A percentile compares a stretch with the other conserved stretches of the same genome.
phyloP scores from a whole-genome alignment of 495 filamentous ascomycete genomes.

The Aspergillus ellipticus region DNA sequence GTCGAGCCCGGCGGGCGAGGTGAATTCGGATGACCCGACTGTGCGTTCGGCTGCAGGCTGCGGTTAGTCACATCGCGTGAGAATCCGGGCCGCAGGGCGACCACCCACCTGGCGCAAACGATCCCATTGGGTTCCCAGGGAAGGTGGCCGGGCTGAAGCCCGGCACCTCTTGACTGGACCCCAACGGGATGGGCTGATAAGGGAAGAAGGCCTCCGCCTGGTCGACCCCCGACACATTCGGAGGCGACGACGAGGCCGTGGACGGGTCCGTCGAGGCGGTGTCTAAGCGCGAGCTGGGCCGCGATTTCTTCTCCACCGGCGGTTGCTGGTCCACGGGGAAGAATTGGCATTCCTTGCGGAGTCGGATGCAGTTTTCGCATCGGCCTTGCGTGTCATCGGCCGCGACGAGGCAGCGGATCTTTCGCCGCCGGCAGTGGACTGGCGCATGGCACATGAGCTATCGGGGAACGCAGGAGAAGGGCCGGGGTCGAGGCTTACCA shows the following conservation, averaged over 20 bases:
- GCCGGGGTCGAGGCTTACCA: slow-evolving; percentile 56
- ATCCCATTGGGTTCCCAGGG: slow-evolving; percentile 29
- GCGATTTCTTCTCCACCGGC: slow-evolving; percentile 50
- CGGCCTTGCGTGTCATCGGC: slow-evolving; percentile 74
- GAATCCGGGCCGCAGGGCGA: neutral
- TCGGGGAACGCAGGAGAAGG: neutral
- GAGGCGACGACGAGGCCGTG: slow-evolving; percentile 45
- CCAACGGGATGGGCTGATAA: slow-evolving; percentile 39
- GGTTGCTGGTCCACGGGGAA: slow-evolving; percentile 86
- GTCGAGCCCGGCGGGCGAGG: slow-evolving; percentile 32
- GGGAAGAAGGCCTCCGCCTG: slow-evolving; percentile 40
- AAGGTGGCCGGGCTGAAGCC: slow-evolving; percentile 30
- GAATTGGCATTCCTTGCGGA: slow-evolving; percentile 96
- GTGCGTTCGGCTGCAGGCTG: slow-evolving; percentile 20
- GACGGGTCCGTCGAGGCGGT: slow-evolving; percentile 40
- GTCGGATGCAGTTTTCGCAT: slow-evolving; percentile 91
- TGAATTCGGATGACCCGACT: slow-evolving; percentile 28
- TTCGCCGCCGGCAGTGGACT: slow-evolving; percentile 94
- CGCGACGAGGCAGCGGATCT: slow-evolving; percentile 87
- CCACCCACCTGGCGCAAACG: slow-evolving; percentile 36
- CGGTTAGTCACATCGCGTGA: too few species aligned
- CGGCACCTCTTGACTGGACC: slow-evolving; percentile 36
- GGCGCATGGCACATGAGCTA: slow-evolving; percentile 15
- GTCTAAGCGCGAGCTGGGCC: slow-evolving; percentile 42
- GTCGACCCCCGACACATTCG: slow-evolving; percentile 27